Conservation (phyloP, 805 yeast species). For the Starmerella riodocensis region DNA sequence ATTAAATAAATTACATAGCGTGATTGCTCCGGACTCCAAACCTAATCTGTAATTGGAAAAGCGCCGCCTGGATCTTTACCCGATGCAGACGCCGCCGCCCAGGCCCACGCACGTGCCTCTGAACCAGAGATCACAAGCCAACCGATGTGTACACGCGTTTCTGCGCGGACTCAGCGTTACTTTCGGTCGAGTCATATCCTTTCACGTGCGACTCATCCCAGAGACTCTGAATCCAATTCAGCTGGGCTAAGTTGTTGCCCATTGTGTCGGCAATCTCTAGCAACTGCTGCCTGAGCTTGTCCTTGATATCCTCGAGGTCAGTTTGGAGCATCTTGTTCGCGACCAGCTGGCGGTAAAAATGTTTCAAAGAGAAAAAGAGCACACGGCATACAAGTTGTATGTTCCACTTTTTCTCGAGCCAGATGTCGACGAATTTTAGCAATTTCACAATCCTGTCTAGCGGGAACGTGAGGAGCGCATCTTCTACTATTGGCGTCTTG, state of each 20-base stretch:
- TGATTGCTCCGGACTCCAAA: too few relatives aligned
- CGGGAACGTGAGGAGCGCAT: constrained; percentile 81
- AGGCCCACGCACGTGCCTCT: too few relatives aligned
- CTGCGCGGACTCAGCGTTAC: neutral
- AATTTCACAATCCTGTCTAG: constrained; percentile 67
- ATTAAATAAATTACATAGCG: too few relatives aligned
- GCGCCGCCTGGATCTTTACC: too few relatives aligned
- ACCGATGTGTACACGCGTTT: constrained; percentile 10
- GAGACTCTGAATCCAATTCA: constrained; percentile 56
- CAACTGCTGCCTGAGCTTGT: constrained; percentile 46
- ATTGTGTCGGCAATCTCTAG: constrained; percentile 41
- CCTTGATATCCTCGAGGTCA: constrained; percentile 45
- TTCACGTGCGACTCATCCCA: constrained; percentile 58
- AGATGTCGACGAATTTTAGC: constrained; percentile 57
- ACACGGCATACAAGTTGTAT: constrained; percentile 59
- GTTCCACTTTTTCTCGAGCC: constrained; percentile 44
- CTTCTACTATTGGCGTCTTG: constrained; percentile 77
- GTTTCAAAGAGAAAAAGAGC: constrained; percentile 56
- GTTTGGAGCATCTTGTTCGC: constrained; percentile 37
- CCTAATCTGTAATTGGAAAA: too few relatives aligned
- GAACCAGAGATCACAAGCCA: too few relatives aligned
- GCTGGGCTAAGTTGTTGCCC: constrained; percentile 77
- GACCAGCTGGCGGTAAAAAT: constrained; percentile 68
- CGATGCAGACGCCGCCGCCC: too few relatives aligned
- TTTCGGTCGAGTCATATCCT: neutral